A percentile compares a stretch with the other conserved stretches of the same genome.
phyloP scores from a whole-genome alignment of 148 eudicot genomes.

The Drosera capensis region DNA sequence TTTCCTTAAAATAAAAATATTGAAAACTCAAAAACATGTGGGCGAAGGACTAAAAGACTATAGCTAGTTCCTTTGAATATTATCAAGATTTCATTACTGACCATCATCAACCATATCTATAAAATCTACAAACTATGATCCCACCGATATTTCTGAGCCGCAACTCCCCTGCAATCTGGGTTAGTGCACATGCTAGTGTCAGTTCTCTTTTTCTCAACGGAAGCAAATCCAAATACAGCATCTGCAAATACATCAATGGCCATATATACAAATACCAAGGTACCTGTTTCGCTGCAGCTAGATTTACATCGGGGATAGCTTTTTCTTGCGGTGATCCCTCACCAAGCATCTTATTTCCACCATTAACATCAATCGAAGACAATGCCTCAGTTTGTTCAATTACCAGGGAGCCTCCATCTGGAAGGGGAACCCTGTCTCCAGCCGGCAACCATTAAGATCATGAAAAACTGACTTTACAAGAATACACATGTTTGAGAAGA shows the following conservation, averaged over 20 bases:
- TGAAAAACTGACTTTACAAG: neutral
- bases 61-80: too few relatives aligned
- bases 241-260: neutral
- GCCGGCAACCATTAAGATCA: neutral
- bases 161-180: slow-evolving; percentile 92
- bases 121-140: slow-evolving; percentile 88
- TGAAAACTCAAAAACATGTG: too few relatives aligned
- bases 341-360: slow-evolving; percentile 87
- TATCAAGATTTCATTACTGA: slow-evolving; percentile 21
- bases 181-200: slow-evolving; percentile 7
- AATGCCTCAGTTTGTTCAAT: slow-evolving; percentile 98
- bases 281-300: slow-evolving; percentile 93
- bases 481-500: neutral
- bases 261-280: neutral
- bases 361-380: slow-evolving; percentile 89
- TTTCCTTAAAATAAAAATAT: too few relatives aligned
- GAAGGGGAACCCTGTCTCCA: slow-evolving; percentile 51
- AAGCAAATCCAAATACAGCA: too few relatives aligned
- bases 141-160: slow-evolving; percentile 96
- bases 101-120: slow-evolving; percentile 87
- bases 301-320: slow-evolving; percentile 88
- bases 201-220: neutral
- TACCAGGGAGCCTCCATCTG: slow-evolving; percentile 80
- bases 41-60: too few relatives aligned
- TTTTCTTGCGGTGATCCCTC: slow-evolving; percentile 82